phyloP scores from a whole-genome alignment of 352 stramenopile species.

The Phytophthora fragariae region DNA sequence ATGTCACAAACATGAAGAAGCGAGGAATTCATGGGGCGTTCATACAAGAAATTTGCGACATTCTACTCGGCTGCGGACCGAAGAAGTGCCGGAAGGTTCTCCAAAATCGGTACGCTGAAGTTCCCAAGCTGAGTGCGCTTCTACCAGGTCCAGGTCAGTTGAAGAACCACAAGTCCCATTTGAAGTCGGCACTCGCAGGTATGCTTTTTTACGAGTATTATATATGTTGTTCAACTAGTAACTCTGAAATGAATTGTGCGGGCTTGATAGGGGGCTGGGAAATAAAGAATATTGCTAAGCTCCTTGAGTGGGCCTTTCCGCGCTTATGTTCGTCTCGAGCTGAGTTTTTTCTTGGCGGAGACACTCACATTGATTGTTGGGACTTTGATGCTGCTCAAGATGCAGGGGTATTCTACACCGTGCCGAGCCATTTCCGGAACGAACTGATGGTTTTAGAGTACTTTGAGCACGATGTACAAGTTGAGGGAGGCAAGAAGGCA shows the following conservation, averaged over 20 bases:
- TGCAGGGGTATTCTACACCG: background rate
- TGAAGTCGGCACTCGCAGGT: background rate
- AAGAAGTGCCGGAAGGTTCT: background rate
- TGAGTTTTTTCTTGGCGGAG: background rate
- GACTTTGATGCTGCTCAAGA: background rate
- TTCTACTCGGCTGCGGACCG: background rate
- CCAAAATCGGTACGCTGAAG: background rate
- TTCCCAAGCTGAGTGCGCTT: background rate
- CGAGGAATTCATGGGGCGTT: background rate
- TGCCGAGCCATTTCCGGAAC: background rate
- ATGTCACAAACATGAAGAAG: background rate
- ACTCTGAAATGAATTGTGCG: background rate
- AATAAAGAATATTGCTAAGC: background rate
- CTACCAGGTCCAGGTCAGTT: background rate
- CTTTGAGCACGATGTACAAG: background rate
- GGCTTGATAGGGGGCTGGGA: background rate
- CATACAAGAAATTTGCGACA: background rate
- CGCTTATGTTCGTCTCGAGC: background rate
- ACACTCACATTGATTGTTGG: background rate
- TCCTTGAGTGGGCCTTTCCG: background rate
- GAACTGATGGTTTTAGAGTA: background rate
- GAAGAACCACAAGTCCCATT: background rate
- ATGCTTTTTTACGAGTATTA: no score
- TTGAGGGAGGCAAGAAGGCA: background rate
- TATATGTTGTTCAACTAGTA: background rate